Evolutionary conservation across 192 early-diverging fungal genomes (phyloP).

Genomic region (Backusella sp.): DNA sequence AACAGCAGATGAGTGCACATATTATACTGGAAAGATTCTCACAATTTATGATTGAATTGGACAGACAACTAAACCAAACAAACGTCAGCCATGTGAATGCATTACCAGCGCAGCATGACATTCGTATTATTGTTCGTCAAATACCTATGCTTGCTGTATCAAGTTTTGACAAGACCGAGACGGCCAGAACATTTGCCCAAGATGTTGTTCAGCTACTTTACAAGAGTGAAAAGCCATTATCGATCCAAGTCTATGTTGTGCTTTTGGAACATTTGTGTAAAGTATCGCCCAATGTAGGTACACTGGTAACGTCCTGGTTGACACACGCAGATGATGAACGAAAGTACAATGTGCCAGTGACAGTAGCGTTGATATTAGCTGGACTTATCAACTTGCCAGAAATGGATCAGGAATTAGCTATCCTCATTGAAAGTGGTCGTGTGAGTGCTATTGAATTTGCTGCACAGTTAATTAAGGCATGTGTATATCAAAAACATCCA

Average conservation of each 20-base stretch:
- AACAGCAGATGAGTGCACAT: constrained; percentile 34
- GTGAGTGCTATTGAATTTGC: constrained; percentile 75
- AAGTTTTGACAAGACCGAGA: constrained; percentile 71
- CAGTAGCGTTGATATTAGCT: constrained; percentile 77
- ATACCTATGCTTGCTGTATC: constrained; percentile 66
- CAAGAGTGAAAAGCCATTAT: constrained; percentile 66
- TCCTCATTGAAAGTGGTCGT: constrained; percentile 77
- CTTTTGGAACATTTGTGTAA: constrained; percentile 86
- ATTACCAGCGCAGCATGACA: constrained; percentile 77
- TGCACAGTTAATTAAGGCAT: constrained; percentile 68
- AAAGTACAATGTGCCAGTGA: constrained; percentile 86
- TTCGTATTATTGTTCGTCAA: constrained; percentile 70
- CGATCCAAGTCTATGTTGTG: constrained; percentile 81
- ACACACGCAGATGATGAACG: constrained; percentile 93
- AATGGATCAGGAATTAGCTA: constrained; percentile 85
- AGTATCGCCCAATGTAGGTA: constrained; percentile 70
- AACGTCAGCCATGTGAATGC: constrained; percentile 51
- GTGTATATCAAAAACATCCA: constrained; percentile 57
- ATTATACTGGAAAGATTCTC: constrained; percentile 59
- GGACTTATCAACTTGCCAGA: constrained; percentile 77
- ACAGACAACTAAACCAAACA: constrained; percentile 63
- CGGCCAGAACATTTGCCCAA: constrained; percentile 81
- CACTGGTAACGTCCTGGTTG: constrained; percentile 90
- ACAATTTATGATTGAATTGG: constrained; percentile 71
- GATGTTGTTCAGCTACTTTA: constrained; percentile 85